phyloP scores from a whole-genome alignment of 1,284 basidiomycete genomes.

The Caloboletus inedulis region DNA sequence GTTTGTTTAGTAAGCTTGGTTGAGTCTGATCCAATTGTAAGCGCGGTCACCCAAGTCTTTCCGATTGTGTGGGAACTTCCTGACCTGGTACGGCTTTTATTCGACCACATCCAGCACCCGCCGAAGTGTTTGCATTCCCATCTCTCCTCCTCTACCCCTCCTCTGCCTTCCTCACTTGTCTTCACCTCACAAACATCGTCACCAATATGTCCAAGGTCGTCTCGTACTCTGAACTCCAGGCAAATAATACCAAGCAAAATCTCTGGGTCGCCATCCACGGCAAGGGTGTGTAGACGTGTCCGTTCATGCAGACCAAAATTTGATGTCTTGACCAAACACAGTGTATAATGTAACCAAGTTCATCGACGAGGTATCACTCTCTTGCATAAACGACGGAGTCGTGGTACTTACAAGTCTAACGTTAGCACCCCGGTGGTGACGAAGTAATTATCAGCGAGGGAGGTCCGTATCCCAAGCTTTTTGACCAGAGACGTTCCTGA shows the following conservation, averaged over 20 bases:
- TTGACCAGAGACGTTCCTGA: slow-evolving; percentile 1
- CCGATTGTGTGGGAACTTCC: slow-evolving; percentile 29
- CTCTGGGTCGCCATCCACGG: slow-evolving; percentile 80
- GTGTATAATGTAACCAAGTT: slow-evolving; percentile 96
- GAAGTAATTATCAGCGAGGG: slow-evolving; percentile 94
- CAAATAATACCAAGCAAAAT: slow-evolving; percentile 69
- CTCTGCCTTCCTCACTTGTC: slow-evolving; percentile 23
- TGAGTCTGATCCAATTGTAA: too few species aligned
- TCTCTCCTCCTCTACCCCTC: slow-evolving; percentile 6
- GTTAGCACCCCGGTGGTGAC: slow-evolving; percentile 88
- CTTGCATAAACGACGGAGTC: background rate
- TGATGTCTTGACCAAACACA: slow-evolving; percentile 38
- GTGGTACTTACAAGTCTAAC: slow-evolving; percentile 10
- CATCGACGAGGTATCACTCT: slow-evolving; percentile 84
- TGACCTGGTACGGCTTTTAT: slow-evolving; percentile 23
- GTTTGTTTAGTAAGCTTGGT: too few species aligned
- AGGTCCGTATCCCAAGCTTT: slow-evolving; percentile 54
- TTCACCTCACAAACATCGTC: slow-evolving; percentile 19
- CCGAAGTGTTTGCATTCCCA: slow-evolving; percentile 14
- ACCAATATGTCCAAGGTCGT: slow-evolving; percentile 51
- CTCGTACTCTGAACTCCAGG: slow-evolving; percentile 72
- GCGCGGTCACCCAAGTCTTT: background rate
- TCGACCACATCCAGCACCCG: slow-evolving; percentile 8
- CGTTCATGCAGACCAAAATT: slow-evolving; percentile 23
- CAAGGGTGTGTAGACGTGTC: slow-evolving; percentile 59